These are phyloP conservation scores for Gossypium laxum DNA, from an alignment of 441 rosid genomes.

Conservation along the genomic window DNA sequence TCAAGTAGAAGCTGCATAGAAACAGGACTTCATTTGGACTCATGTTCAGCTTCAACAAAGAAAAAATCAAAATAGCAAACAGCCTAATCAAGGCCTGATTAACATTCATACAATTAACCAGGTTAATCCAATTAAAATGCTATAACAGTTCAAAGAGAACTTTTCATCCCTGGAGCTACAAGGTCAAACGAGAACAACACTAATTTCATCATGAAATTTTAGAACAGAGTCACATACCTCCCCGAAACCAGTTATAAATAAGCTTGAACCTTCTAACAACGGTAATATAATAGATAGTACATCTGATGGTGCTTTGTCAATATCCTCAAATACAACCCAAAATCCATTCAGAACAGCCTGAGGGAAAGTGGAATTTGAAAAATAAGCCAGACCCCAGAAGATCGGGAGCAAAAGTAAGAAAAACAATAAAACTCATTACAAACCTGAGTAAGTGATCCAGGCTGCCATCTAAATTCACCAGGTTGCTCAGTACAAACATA, in stretches of 20 bases:
- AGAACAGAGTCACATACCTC: slow-evolving; percentile 43
- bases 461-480: slow-evolving; percentile 97
- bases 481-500: slow-evolving; percentile 92
- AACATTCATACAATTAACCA: background rate
- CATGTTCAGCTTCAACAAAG: background rate
- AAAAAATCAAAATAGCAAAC: background rate
- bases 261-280: slow-evolving; percentile 66
- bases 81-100: background rate
- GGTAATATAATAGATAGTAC: slow-evolving; percentile 76
- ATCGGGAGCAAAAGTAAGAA: slow-evolving; percentile 6
- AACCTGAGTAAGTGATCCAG: slow-evolving; percentile 94
- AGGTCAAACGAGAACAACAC: background rate
- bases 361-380: slow-evolving; percentile 12
- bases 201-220: background rate
- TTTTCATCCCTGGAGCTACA: background rate
- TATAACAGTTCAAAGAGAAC: background rate
- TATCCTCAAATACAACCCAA: slow-evolving; percentile 96
- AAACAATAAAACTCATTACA: slow-evolving; percentile 17
- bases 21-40: background rate
- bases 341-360: slow-evolving; percentile 75
- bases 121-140: background rate
- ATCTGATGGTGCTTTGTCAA: slow-evolving; percentile 88
- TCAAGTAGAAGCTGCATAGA: background rate
- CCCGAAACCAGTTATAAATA: slow-evolving; percentile 60
- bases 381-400: slow-evolving; percentile 1